Conservation (phyloP, 345 rosid genomes). For the Rhodomyrtus tomentosa region DNA sequence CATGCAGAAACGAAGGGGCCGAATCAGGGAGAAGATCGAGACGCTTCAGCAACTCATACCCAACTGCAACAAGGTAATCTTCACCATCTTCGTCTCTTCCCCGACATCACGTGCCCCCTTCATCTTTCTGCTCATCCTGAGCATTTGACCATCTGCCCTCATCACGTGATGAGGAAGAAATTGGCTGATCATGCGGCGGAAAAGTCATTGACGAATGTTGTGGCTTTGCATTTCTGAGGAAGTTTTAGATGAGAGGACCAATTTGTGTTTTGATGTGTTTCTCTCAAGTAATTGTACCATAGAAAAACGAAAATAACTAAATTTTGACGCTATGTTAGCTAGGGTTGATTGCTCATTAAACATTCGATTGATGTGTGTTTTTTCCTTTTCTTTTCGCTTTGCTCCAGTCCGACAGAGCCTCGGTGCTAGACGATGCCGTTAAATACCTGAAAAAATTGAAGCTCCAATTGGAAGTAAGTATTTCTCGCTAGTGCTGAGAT, state of each 20-base stretch:
- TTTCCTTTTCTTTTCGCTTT: background rate
- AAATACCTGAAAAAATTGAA: constrained; percentile 2
- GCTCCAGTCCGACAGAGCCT: constrained; percentile 10
- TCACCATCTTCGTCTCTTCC: background rate
- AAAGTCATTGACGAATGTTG: background rate
- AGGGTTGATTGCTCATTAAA: background rate
- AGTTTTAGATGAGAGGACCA: background rate
- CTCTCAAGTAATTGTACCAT: background rate
- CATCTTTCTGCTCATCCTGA: background rate
- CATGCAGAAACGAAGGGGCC: constrained; percentile 7
- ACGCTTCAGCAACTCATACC: constrained; percentile 12
- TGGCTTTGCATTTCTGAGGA: background rate
- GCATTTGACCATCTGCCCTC: background rate
- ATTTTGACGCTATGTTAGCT: background rate
- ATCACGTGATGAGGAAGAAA: background rate
- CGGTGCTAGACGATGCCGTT: constrained; percentile 8
- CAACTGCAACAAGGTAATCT: constrained; percentile 8
- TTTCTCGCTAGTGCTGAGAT: background rate
- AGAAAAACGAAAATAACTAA: background rate
- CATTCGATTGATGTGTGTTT: background rate
- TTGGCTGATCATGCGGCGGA: background rate
- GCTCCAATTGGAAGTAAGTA: constrained; percentile 8
- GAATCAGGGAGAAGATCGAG: constrained; percentile 7
- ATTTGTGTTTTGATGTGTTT: background rate
- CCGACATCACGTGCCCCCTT: background rate